A percentile compares a stretch with the other conserved stretches of the same genome.
Evolutionary conservation across 2,329 filamentous ascomycete species (phyloP).

Genomic region (Berkeleyomyces basicola): DNA sequence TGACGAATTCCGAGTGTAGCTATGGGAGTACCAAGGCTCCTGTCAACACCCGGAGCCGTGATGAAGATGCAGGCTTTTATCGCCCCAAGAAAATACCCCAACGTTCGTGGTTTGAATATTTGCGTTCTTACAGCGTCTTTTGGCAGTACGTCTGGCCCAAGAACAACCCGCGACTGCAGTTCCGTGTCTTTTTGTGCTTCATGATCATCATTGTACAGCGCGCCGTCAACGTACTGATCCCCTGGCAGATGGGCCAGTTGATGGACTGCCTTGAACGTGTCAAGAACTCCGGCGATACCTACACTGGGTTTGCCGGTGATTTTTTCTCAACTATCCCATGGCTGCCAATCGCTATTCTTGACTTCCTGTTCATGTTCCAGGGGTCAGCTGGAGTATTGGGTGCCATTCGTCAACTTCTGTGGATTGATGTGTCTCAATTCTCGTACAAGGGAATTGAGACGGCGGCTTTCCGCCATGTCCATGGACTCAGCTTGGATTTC

Average conservation of each 20-base stretch:
- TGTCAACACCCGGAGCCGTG: conserved; percentile 23
- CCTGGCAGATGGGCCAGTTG: conserved; percentile 62
- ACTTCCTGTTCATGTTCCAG: conserved; percentile 42
- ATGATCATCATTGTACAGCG: conserved; percentile 64
- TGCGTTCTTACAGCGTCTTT: conserved; percentile 81
- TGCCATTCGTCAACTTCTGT: conserved; percentile 65
- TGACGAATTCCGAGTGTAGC: conserved; percentile 20
- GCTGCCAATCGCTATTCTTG: conserved; percentile 31
- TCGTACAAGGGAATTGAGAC: conserved; percentile 89
- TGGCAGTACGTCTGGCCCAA: conserved; percentile 95
- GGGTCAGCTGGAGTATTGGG: conserved; percentile 78
- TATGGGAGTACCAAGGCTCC: conserved; percentile 9
- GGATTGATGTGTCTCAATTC: conserved; percentile 95
- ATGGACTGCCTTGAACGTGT: conserved; percentile 50
- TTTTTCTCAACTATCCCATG: conserved; percentile 41
- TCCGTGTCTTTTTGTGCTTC: conserved; percentile 71
- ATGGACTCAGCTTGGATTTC: conserved; percentile 87
- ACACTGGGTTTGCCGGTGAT: conserved; percentile 18
- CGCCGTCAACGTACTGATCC: conserved; percentile 72
- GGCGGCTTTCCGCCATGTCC: conserved; percentile 92
- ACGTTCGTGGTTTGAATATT: conserved; percentile 91
- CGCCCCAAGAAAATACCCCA: conserved; percentile 72
- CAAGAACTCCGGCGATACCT: conserved; percentile 31
- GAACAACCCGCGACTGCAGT: conserved; percentile 55
- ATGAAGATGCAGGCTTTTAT: conserved; percentile 67